phyloP scores from a whole-genome alignment of 169 alveolate genomes.

The Plasmodium falciparum region DNA sequence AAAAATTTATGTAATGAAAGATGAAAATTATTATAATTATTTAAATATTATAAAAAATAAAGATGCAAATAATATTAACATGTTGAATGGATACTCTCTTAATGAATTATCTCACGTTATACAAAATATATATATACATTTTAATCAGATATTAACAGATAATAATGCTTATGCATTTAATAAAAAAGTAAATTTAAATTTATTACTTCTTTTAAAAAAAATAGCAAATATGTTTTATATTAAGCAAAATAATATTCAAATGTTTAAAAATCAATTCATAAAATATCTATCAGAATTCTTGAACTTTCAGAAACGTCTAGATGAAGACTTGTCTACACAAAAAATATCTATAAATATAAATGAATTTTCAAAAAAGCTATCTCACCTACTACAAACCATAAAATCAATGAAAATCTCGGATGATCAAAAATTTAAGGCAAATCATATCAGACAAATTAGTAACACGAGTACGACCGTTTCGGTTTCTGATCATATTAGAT shows the following conservation, averaged over 20 bases:
- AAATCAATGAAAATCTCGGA: background rate
- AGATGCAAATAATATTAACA: background rate
- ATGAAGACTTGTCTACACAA: slow-evolving; percentile 32
- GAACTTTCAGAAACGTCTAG: slow-evolving; percentile 10
- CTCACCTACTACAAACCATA: background rate
- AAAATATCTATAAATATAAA: slow-evolving; percentile 46
- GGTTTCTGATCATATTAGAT: no score
- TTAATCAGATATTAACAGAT: slow-evolving; percentile 8
- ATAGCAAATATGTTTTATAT: slow-evolving; percentile 1
- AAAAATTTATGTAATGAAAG: background rate
- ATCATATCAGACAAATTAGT: no score
- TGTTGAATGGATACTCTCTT: slow-evolving; percentile 5
- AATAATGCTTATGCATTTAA: slow-evolving; percentile 54
- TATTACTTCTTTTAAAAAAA: slow-evolving; percentile 31
- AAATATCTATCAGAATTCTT: slow-evolving; percentile 16
- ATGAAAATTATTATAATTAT: background rate
- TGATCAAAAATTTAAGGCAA: no score
- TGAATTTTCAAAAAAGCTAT: slow-evolving; percentile 20
- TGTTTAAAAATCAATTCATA: slow-evolving; percentile 18
- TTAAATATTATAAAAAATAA: background rate
- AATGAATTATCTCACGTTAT: slow-evolving; percentile 33
- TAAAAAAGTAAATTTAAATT: slow-evolving; percentile 24
- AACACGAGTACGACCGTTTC: no score
- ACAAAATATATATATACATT: slow-evolving; percentile 19
- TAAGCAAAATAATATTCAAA: slow-evolving; percentile 12